Base-by-base conservation (phyloP, 2,329 filamentous ascomycete species). In the Pseudocercospora pini-densiflorae region DNA sequence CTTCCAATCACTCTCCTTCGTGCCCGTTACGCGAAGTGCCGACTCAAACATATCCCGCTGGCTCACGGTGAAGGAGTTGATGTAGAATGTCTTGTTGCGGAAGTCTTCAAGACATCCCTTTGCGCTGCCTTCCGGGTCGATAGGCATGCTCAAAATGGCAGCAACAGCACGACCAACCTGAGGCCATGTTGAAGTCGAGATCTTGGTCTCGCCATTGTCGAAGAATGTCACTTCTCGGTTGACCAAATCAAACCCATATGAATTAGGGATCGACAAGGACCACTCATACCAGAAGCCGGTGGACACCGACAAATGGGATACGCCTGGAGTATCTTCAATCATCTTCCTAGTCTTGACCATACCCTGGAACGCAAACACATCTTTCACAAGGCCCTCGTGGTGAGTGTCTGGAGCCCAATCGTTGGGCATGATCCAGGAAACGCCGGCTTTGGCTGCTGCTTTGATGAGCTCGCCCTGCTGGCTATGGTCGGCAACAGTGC, bases 41-140 rank as follows among this genome's bases (percentile, higher is more conserved):
- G 83, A 84, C 45, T 85, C 84, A 62, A 92, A 82, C 80, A 92
- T 91, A 9, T 92, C 89, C 10, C 82, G 81, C 76, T 92, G 90
- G 65, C 78, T 87, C 66, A 88, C 70, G 10, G 79, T 75, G 78
- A 90, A 91, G 67, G 85, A 88, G 7, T 80, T 81, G 10, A 89
- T 70, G 70, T 83, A 86, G 1, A 89, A 73, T 0, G 72, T 68
- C 59, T 82, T 81, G 75, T 89, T 87, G 2, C 79, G 77, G 71
- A 80, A 87, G 36, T 75, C 49, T 23, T 69, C 68, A 5, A 71
- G 61, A 19, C 61, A 62, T 29, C 16, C 57, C 16, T 59, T 59
- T 19, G 49, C 54, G 21, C 23, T 57, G 5, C 61, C 61, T 7
- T 66, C 63, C 12, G 54, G 55, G 24, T 68, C 63, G 51, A 75